phyloP scores from a whole-genome alignment of 2,329 filamentous ascomycete species.

The Amphichorda felina region DNA sequence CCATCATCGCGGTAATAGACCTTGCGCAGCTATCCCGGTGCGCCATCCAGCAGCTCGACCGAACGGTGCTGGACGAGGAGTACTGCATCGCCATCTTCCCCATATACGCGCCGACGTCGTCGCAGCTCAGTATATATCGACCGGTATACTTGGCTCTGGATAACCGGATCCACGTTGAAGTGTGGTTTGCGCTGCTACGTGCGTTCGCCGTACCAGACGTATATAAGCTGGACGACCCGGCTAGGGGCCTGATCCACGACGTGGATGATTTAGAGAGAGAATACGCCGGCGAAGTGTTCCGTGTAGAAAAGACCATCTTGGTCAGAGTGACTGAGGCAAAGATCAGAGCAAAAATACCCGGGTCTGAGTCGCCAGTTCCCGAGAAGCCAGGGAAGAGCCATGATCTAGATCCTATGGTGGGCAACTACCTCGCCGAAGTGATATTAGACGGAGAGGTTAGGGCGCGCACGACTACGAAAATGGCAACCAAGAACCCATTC shows the following conservation, averaged over 20 bases:
- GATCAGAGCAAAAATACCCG: conserved; percentile 27
- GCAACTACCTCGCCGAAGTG: conserved; percentile 70
- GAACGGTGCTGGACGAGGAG: conserved; percentile 82
- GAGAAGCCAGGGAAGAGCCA: conserved; percentile 9
- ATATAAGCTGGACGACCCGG: conserved; percentile 50
- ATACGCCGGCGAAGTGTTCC: conserved; percentile 38
- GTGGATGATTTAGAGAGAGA: conserved; percentile 24
- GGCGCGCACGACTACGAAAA: conserved; percentile 61
- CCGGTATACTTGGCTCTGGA: conserved; percentile 85
- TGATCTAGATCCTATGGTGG: conserved; percentile 34
- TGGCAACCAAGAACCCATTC: conserved; percentile 61
- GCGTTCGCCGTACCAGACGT: conserved; percentile 89
- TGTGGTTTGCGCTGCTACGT: conserved; percentile 87
- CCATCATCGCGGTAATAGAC: conserved; percentile 71
- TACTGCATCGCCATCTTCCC: conserved; percentile 94
- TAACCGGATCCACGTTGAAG: conserved; percentile 82
- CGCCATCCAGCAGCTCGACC: conserved; percentile 81
- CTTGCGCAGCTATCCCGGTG: conserved; percentile 80
- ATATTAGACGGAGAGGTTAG: conserved; percentile 70
- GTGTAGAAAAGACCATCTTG: conserved; percentile 48
- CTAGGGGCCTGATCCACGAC: conserved; percentile 29
- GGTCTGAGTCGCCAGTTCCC: conserved; percentile 9
- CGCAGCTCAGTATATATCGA: conserved; percentile 64
- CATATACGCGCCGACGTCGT: conserved; percentile 69
- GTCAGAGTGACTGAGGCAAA: conserved; percentile 52